Conservation (phyloP, 73 alveolate species). For the Diophrys sp. region DNA sequence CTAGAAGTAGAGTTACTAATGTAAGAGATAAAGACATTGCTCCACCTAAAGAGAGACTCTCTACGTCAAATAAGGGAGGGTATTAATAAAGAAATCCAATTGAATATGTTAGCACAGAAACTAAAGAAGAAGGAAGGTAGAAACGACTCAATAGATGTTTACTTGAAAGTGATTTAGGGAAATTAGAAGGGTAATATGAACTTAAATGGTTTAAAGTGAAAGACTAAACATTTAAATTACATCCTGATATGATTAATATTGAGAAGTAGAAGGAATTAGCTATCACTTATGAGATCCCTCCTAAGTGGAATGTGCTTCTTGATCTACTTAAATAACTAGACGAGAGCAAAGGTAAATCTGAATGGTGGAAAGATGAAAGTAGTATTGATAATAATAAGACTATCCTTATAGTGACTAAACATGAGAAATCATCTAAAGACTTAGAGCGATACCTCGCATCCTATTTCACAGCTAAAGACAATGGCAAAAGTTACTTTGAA, state of each 20-base stretch:
- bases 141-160: too few species aligned
- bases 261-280: background rate
- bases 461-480: background rate
- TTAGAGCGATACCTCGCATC: slow-evolving; percentile 15
- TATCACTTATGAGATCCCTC: background rate
- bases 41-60: too few species aligned
- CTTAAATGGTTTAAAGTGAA: too few species aligned
- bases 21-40: background rate
- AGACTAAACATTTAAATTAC: too few species aligned
- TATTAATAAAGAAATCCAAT: too few species aligned
- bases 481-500: slow-evolving; percentile 11
- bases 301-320: background rate
- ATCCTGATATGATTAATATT: too few species aligned
- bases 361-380: background rate
- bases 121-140: too few species aligned
- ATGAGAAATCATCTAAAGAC: slow-evolving; percentile 5
- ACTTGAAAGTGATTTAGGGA: too few species aligned
- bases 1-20: background rate
- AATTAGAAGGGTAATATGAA: too few species aligned
- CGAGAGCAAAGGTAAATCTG: background rate
- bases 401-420: slow-evolving; percentile 6
- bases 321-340: background rate
- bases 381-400: background rate
- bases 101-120: too few species aligned
- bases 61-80: too few species aligned